phyloP scores from a whole-genome alignment of 192 early-diverging fungal species.

The Backusella luteola region DNA sequence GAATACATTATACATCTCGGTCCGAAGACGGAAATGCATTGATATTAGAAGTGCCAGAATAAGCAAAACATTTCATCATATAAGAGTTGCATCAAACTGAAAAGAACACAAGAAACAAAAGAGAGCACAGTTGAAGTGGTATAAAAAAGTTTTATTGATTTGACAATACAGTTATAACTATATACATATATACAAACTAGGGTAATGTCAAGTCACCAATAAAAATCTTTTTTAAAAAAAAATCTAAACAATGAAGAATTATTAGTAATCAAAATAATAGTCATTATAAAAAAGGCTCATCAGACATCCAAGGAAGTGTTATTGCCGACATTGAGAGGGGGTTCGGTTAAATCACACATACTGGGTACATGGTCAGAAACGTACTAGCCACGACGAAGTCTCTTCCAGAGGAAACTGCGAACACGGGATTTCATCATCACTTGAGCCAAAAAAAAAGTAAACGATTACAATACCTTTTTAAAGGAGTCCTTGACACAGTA shows the following conservation, averaged over 20 bases:
- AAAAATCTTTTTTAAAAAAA: constrained; percentile 6
- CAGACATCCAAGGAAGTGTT: constrained; percentile 47
- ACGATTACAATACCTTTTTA: constrained; percentile 11
- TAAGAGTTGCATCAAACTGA: not conserved
- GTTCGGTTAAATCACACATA: not conserved
- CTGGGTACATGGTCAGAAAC: not conserved
- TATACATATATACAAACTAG: not conserved
- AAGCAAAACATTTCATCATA: constrained; percentile 6
- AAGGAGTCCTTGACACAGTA: not conserved
- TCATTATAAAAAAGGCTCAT: constrained; percentile 10
- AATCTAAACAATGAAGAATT: not conserved
- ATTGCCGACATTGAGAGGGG: constrained; percentile 30
- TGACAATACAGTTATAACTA: not conserved
- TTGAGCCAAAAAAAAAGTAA: constrained; percentile 10
- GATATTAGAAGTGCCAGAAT: constrained; percentile 29
- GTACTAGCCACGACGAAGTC: constrained; percentile 27
- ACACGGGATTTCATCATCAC: constrained; percentile 39
- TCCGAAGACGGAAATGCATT: constrained; percentile 17
- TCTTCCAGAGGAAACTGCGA: constrained; percentile 42
- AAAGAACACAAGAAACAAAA: constrained; percentile 3
- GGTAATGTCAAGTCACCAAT: constrained; percentile 1
- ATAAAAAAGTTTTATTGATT: constrained; percentile 11
- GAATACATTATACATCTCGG: constrained; percentile 27
- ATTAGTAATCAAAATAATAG: not conserved
- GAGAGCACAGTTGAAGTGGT: not conserved